Percentiles rank a stretch among this genome's conserved stretches.
Evolutionary conservation across 441 rosid genomes (phyloP).

Genomic region (Theobroma grandiflorum): DNA sequence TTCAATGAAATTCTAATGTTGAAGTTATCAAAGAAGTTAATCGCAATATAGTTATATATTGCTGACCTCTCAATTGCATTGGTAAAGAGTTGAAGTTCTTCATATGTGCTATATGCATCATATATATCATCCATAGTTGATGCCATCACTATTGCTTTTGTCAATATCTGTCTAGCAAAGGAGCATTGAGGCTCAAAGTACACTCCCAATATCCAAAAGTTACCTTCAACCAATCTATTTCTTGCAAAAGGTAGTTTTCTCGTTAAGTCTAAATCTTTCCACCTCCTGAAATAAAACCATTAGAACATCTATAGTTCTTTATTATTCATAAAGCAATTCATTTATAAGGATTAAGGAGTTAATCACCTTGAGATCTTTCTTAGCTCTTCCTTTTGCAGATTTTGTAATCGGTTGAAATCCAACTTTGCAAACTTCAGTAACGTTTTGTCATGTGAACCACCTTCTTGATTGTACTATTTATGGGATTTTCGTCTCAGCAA

Average conservation of each 20-base stretch:
- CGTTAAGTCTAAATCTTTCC: constrained; percentile 18
- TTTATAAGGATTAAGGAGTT: no score
- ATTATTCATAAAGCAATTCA: no score
- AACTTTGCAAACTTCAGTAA: constrained; percentile 28
- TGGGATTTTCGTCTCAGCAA: no score
- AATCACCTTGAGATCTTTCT: constrained; percentile 21
- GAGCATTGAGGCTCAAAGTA: constrained; percentile 32
- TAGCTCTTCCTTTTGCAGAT: constrained; percentile 39
- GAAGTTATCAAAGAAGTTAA: background rate
- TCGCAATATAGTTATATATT: background rate
- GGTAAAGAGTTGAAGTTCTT: constrained; percentile 34
- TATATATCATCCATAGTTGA: constrained; percentile 32
- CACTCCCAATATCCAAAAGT: constrained; percentile 30
- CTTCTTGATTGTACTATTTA: background rate
- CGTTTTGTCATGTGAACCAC: constrained; percentile 3
- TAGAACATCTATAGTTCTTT: background rate
- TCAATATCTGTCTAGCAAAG: constrained; percentile 11
- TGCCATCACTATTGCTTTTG: constrained; percentile 13
- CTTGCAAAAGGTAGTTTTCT: constrained; percentile 23
- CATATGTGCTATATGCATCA: constrained; percentile 32
- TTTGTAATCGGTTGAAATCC: constrained; percentile 41
- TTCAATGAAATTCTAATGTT: background rate
- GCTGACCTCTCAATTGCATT: constrained; percentile 35
- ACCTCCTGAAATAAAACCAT: constrained; percentile 24
- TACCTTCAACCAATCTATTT: constrained; percentile 31